These are phyloP conservation scores for Evernia prunastri DNA, from an alignment of 495 filamentous ascomycete genomes.

Conservation along the genomic window DNA sequence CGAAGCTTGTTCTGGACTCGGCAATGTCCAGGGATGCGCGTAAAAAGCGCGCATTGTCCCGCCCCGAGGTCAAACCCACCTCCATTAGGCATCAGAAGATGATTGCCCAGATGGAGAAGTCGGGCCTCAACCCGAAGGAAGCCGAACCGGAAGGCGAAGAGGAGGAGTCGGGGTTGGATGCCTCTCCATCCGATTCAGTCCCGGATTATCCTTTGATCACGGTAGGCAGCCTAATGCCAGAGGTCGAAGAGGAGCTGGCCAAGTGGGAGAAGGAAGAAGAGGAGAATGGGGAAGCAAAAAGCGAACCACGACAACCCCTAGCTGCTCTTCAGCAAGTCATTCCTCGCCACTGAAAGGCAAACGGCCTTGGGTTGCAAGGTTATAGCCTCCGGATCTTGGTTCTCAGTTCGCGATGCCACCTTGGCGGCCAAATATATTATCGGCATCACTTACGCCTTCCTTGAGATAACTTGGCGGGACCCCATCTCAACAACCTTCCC, in stretches of 20 bases:
- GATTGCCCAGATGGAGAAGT: neutral
- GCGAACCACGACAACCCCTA: neutral
- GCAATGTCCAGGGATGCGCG: neutral
- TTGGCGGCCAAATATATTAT: neutral
- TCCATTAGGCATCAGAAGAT: neutral
- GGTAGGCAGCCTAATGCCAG: neutral
- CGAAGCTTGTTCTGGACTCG: neutral
- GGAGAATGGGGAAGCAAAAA: no score
- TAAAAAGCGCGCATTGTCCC: neutral
- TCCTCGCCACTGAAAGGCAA: neutral
- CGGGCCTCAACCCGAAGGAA: neutral
- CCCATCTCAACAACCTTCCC: no score
- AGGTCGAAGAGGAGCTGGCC: neutral
- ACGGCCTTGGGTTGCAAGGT: no score
- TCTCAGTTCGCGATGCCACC: neutral
- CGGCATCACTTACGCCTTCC: neutral
- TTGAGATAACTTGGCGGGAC: no score
- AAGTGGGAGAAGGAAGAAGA: no score
- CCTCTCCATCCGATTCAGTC: no score
- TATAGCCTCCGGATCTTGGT: neutral
- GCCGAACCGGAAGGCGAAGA: neutral
- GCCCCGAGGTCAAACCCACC: neutral
- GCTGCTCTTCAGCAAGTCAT: neutral
- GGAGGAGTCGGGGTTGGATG: neutral
- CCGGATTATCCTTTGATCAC: no score